phyloP scores from a whole-genome alignment of 2,329 filamentous ascomycete species.

The Pseudophaeomoniella oleicola region DNA sequence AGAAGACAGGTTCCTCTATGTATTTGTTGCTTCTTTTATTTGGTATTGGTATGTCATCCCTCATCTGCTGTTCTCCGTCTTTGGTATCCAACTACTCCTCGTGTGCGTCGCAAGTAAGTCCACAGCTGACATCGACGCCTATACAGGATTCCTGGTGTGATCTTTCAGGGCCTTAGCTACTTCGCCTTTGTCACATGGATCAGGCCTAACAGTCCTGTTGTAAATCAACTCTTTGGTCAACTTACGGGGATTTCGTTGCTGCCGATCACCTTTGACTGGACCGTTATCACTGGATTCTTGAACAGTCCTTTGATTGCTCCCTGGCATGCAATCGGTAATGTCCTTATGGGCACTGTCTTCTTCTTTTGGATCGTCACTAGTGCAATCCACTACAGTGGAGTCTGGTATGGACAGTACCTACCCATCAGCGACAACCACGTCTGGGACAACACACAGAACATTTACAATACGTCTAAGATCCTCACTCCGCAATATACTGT shows the following conservation, averaged over 20 bases:
- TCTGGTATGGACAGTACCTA: slow-evolving; percentile 50
- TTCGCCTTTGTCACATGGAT: slow-evolving; percentile 63
- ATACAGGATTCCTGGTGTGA: slow-evolving; percentile 49
- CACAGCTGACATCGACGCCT: no score
- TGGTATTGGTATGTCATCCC: slow-evolving; percentile 59
- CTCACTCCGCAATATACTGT: slow-evolving; percentile 48
- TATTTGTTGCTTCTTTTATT: slow-evolving; percentile 42
- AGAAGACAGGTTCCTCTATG: slow-evolving; percentile 40
- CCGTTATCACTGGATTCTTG: slow-evolving; percentile 54
- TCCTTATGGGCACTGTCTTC: slow-evolving; percentile 48
- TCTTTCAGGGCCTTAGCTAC: slow-evolving; percentile 54
- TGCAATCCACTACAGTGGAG: slow-evolving; percentile 49
- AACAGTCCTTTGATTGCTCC: slow-evolving; percentile 55
- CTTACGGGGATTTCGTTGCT: slow-evolving; percentile 51
- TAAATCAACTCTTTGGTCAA: slow-evolving; percentile 63
- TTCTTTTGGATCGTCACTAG: slow-evolving; percentile 50
- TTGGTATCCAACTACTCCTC: no score
- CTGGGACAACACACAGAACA: slow-evolving; percentile 54
- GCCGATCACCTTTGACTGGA: slow-evolving; percentile 66
- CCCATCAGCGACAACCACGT: slow-evolving; percentile 56
- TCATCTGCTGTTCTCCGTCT: no score
- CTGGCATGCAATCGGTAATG: slow-evolving; percentile 63
- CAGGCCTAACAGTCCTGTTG: slow-evolving; percentile 48
- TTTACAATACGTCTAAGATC: slow-evolving; percentile 51
- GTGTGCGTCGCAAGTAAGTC: no score